Base-by-base conservation (phyloP, 495 filamentous ascomycete genomes). In the Xylaria grammica region DNA sequence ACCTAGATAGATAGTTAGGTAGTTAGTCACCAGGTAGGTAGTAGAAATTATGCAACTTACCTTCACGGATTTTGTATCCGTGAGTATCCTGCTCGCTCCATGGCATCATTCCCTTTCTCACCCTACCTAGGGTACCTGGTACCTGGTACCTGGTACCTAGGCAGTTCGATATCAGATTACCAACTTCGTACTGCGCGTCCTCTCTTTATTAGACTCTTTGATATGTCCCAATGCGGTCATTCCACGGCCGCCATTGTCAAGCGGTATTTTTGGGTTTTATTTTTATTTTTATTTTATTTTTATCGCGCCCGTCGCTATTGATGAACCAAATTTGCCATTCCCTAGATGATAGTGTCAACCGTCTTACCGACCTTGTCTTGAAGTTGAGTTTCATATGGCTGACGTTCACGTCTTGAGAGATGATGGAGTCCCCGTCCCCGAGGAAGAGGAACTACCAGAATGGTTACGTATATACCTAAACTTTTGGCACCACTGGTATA, bases 401-500 rank as follows among this genome's bases (percentile, higher is more conserved):
- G 60, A 63, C 27, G 38, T 29, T 22, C 15, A 13, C 15, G 10
- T 15, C 29, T 20, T 10, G 15, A n/a, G 24, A 32, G 17, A 50
- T 24, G 34, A 40, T n/a, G n/a, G n/a, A 7, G 3, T 11, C 24
- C 4, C 32, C 4, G 22, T 27, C 22, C 6, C 24, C 22, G 27
- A 46, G 4, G 10, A 30, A 29, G 15, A 13, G 4, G 36, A 45
- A n/a, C n/a, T n/a, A n/a, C n/a, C n/a, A n/a, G n/a, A n/a, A n/a
- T n/a, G n/a, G n/a, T 40, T 64, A 27, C 9, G 0, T 13, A 10
- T 7, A 6, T 48, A 55, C 19, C 9, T 55, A 9, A 2, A 32
- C 0, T 17, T 26, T 4, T 63, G 70, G 70, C 62, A 68, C 3
- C 19, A 15, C 8, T 65, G 51, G 63, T 70, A 65, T 55, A 59